Evolutionary conservation across 768 basidiomycete species (phyloP).

Genomic region (Lactarius hengduanensis): DNA sequence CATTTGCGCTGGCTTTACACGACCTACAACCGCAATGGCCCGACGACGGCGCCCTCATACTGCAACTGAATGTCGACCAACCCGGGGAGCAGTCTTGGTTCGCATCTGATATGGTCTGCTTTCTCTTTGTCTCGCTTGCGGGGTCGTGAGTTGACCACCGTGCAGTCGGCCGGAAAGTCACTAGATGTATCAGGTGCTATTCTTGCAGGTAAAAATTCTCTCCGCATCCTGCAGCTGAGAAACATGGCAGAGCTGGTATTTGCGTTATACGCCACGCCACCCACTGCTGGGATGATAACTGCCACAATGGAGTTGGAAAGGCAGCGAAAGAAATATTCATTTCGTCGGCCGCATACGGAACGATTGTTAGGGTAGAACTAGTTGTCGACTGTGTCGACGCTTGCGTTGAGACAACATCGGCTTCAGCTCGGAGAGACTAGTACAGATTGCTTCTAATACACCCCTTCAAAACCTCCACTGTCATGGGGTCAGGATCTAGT

Average conservation of each 20-base stretch:
- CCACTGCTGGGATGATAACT: constrained; percentile 3
- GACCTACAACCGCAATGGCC: constrained; percentile 24
- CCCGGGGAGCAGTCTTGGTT: constrained; percentile 21
- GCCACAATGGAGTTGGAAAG: constrained; percentile 16
- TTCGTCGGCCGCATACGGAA: background rate
- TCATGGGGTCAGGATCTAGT: too few relatives aligned
- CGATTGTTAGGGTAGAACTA: constrained; percentile 2
- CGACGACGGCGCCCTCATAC: constrained; percentile 15
- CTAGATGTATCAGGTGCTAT: constrained; percentile 24
- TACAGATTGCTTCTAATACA: constrained; percentile 88
- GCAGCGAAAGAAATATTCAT: constrained; percentile 4
- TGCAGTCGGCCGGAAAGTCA: constrained; percentile 10
- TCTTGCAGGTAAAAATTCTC: constrained; percentile 21
- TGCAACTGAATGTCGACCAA: constrained; percentile 20
- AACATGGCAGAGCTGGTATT: constrained; percentile 23
- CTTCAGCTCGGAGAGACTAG: constrained; percentile 39
- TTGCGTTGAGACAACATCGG: too few relatives aligned
- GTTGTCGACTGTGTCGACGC: too few relatives aligned
- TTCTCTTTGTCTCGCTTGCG: background rate
- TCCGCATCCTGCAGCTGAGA: constrained; percentile 21
- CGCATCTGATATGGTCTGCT: constrained; percentile 21
- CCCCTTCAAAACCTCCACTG: constrained; percentile 56
- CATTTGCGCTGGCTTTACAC: constrained; percentile 20
- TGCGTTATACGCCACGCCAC: constrained; percentile 18
- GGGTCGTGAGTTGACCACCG: background rate